Percentiles rank a stretch among this genome's conserved stretches.
Evolutionary conservation across 345 rosid species (phyloP).

Genomic region (Populus pruinosa): DNA sequence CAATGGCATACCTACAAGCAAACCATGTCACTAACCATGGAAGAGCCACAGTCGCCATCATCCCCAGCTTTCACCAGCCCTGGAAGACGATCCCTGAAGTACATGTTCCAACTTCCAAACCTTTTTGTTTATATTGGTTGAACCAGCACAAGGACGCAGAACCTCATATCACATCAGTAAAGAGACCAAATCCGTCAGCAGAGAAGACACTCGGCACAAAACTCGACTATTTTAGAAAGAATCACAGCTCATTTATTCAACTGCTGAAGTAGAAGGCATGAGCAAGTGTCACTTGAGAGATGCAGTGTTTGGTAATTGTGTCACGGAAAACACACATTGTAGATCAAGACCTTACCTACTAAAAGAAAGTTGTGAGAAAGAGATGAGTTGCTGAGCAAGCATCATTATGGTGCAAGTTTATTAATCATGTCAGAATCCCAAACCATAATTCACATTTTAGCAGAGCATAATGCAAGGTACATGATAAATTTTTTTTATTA

Average conservation of each 20-base stretch:
- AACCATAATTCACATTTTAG: too few relatives aligned
- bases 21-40: constrained; percentile 77
- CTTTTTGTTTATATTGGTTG: constrained; percentile 62
- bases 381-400: too few relatives aligned
- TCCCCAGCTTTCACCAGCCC: constrained; percentile 62
- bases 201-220: background rate
- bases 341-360: background rate
- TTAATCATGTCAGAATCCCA: too few relatives aligned
- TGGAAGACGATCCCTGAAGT: constrained; percentile 70
- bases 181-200: background rate
- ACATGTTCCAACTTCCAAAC: constrained; percentile 50
- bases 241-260: background rate
- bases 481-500: too few relatives aligned
- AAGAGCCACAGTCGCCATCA: constrained; percentile 88
- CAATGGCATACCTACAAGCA: constrained; percentile 65
- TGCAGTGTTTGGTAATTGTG: too few relatives aligned
- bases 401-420: too few relatives aligned
- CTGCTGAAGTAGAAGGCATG: background rate
- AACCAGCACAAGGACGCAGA: constrained; percentile 58
- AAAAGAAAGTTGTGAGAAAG: background rate
- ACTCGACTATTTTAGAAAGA: background rate
- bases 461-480: too few relatives aligned
- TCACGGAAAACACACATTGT: too few relatives aligned
- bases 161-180: constrained; percentile 37
- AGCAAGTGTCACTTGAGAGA: background rate